These are phyloP conservation scores for Globisporangium heterothallicum DNA, from an alignment of 352 stramenopile species.

Conservation along the genomic window DNA sequence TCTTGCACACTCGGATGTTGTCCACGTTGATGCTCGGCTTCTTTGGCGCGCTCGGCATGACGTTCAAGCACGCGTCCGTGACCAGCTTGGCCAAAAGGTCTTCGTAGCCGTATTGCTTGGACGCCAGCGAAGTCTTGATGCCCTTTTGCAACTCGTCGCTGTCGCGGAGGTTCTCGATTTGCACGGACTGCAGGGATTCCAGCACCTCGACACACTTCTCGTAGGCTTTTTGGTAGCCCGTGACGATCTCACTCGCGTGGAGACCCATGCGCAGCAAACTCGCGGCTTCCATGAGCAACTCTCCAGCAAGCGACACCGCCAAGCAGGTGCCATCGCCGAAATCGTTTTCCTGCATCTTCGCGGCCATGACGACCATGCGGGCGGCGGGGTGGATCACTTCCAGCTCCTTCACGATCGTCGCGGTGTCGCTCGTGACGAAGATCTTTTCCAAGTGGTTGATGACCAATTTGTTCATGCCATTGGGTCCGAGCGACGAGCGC, in stretches of 20 bases:
- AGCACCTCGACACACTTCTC: slow-evolving; percentile 92
- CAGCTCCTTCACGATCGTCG: slow-evolving; percentile 98
- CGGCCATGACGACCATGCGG: slow-evolving; percentile 97
- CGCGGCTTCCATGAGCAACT: slow-evolving; percentile 95
- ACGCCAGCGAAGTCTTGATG: slow-evolving; percentile 93
- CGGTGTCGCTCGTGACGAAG: slow-evolving; percentile 98
- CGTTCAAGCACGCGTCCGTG: slow-evolving; percentile 92
- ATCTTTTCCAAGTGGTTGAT: slow-evolving; percentile 99
- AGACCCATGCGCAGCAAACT: slow-evolving; percentile 97
- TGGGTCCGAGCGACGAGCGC: slow-evolving; percentile 96
- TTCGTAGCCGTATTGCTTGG: slow-evolving; percentile 98
- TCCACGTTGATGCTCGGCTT: slow-evolving; percentile 93
- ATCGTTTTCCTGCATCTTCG: slow-evolving; percentile 98
- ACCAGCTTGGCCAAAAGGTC: slow-evolving; percentile 93
- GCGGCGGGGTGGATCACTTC: slow-evolving; percentile 98
- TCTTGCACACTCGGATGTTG: slow-evolving; percentile 98
- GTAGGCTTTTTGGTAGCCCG: slow-evolving; percentile 95
- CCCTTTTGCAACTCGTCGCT: slow-evolving; percentile 81
- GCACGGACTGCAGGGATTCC: slow-evolving; percentile 77
- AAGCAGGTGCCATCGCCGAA: slow-evolving; percentile 96
- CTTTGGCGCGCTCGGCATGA: slow-evolving; percentile 86
- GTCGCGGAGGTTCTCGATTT: slow-evolving; percentile 81
- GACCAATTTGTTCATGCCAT: slow-evolving; percentile 99
- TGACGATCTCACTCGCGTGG: slow-evolving; percentile 97
- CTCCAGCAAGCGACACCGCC: slow-evolving; percentile 95